These are phyloP conservation scores for Strobilomyces echinocephalus DNA, from an alignment of 768 basidiomycete genomes.

Conservation along the genomic window DNA sequence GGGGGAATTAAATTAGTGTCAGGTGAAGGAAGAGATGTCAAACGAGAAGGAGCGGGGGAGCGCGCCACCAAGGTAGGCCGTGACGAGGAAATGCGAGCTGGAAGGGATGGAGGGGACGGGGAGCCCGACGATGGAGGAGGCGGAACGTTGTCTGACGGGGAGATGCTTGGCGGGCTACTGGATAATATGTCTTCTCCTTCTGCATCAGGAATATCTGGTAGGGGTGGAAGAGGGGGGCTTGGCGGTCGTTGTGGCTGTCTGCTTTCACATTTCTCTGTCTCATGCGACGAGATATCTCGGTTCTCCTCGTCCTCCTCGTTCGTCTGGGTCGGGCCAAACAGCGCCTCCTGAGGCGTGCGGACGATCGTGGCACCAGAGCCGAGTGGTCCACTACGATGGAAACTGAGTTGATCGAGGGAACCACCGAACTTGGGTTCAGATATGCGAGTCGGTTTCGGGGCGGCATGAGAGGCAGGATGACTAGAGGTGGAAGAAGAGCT, in stretches of 20 bases:
- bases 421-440: conserved; percentile 40
- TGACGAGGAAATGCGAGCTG: conserved; percentile 36
- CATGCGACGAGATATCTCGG: conserved; percentile 4
- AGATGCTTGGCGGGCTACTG: conserved; percentile 20
- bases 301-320: conserved; percentile 13
- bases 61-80: conserved; percentile 21
- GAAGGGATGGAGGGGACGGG: conserved; percentile 19
- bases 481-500: conserved; percentile 31
- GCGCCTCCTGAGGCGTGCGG: conserved; percentile 74
- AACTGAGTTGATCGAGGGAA: conserved; percentile 28
- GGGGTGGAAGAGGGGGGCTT: conserved; percentile 51
- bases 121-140: conserved; percentile 34
- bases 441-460: conserved; percentile 38
- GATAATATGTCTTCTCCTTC: neutral
- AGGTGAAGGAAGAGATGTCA: conserved; percentile 48
- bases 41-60: conserved; percentile 35
- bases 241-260: conserved; percentile 30
- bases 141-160: conserved; percentile 20
- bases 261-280: conserved; percentile 13
- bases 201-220: conserved; percentile 31
- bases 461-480: conserved; percentile 21
- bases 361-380: conserved; percentile 75
- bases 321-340: conserved; percentile 33
- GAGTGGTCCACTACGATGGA: conserved; percentile 44
- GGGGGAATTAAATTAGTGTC: conserved; percentile 42